Percentiles rank a stretch among this genome's conserved stretches.
Conservation (phyloP, 805 yeast species). For the Kodamaea fukazawae region DNA sequence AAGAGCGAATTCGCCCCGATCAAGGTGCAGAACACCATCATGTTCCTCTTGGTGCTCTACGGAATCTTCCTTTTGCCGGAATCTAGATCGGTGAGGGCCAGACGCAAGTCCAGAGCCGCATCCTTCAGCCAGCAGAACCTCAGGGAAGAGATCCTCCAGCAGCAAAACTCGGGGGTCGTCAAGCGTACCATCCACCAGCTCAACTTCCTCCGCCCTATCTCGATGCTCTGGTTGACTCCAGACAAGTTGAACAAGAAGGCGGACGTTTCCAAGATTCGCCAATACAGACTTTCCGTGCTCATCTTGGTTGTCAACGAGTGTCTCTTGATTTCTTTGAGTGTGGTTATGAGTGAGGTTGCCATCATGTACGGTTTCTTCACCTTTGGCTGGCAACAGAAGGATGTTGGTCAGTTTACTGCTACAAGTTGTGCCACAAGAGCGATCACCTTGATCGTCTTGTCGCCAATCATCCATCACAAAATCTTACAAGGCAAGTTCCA, state of each 20-base stretch:
- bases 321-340: conserved; percentile 31
- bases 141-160: background rate
- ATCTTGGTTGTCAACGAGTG: conserved; percentile 49
- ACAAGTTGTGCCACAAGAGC: conserved; percentile 50
- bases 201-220: conserved; percentile 43
- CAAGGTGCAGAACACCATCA: conserved; percentile 29
- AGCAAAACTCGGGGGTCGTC: no score
- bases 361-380: conserved; percentile 52
- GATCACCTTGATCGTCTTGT: conserved; percentile 43
- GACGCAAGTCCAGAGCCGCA: conserved; percentile 48
- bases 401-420: conserved; percentile 57
- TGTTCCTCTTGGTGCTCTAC: conserved; percentile 30
- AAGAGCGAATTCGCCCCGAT: conserved; percentile 32
- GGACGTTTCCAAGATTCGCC: conserved; percentile 9
- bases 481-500: conserved; percentile 28
- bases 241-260: conserved; percentile 15
- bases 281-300: conserved; percentile 40
- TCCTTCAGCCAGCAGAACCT: conserved; percentile 14
- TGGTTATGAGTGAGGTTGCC: conserved; percentile 41
- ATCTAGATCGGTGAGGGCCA: conserved; percentile 56
- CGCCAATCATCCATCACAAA: conserved; percentile 48
- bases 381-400: conserved; percentile 53
- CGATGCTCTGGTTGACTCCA: conserved; percentile 51
- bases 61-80: conserved; percentile 49
- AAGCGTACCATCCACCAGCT: background rate